phyloP scores from a whole-genome alignment of 805 yeast species.

The Starmera quercuum region DNA sequence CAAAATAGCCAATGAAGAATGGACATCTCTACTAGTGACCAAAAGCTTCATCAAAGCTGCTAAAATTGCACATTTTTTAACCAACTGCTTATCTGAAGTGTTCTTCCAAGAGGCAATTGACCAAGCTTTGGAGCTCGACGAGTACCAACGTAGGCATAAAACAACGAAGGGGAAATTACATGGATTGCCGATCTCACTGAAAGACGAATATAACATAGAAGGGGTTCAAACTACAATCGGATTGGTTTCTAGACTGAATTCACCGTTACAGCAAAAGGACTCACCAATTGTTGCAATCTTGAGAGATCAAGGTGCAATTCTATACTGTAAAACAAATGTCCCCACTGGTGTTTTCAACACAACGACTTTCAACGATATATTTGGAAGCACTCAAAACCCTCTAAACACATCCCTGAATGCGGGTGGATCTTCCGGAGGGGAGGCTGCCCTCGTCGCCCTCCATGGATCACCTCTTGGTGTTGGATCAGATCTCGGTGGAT shows the following conservation, averaged over 20 bases:
- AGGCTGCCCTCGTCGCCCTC: conserved; percentile 37
- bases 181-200: conserved; percentile 57
- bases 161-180: conserved; percentile 54
- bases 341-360: conserved; percentile 40
- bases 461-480: conserved; percentile 36
- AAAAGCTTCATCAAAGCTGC: conserved; percentile 50
- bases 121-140: conserved; percentile 46
- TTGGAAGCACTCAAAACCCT: conserved; percentile 38
- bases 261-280: conserved; percentile 24
- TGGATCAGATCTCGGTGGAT: conserved; percentile 48
- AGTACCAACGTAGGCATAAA: conserved; percentile 33
- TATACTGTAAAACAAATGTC: conserved; percentile 42
- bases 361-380: conserved; percentile 34
- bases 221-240: conserved; percentile 43
- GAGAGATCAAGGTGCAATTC: conserved; percentile 38
- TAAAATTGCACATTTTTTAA: conserved; percentile 43
- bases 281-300: conserved; percentile 31
- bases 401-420: conserved; percentile 29
- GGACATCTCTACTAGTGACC: conserved; percentile 34
- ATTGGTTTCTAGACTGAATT: conserved; percentile 27
- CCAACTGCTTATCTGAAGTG: conserved; percentile 20
- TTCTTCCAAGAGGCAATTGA: conserved; percentile 47
- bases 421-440: conserved; percentile 49
- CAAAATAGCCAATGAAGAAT: conserved; percentile 19
- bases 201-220: conserved; percentile 29